These are phyloP conservation scores for Penicillium sp. DNA, from an alignment of 2,329 filamentous ascomycete genomes.

Conservation along the genomic window DNA sequence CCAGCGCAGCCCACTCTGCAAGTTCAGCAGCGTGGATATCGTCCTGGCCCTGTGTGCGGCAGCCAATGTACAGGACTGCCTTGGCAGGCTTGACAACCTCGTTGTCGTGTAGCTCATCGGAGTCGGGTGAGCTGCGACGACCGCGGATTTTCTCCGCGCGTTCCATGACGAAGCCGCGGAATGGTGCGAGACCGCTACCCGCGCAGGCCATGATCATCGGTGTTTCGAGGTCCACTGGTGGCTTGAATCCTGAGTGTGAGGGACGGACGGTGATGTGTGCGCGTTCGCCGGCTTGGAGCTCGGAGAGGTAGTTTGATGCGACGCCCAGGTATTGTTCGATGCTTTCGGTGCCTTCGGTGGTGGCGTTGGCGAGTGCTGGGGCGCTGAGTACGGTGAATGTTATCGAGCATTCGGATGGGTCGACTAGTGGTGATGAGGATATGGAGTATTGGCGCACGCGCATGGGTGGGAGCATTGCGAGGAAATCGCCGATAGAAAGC, in stretches of 20 bases:
- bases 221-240: constrained; percentile 34
- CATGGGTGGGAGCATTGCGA: constrained; percentile 74
- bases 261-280: constrained; percentile 38
- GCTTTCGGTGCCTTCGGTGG: constrained; percentile 44
- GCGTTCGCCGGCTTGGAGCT: constrained; percentile 35
- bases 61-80: constrained; percentile 40
- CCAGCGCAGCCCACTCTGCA: constrained; percentile 58
- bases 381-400: constrained; percentile 67
- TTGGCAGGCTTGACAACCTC: constrained; percentile 28
- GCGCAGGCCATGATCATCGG: constrained; percentile 44
- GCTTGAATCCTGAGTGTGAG: constrained; percentile 39
- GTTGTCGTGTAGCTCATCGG: constrained; percentile 11
- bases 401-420: constrained; percentile 59
- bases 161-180: constrained; percentile 64
- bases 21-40: constrained; percentile 39
- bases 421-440: constrained; percentile 68
- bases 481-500: constrained; percentile 65
- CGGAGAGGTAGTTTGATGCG: constrained; percentile 60
- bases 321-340: constrained; percentile 56
- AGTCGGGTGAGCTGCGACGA: constrained; percentile 21
- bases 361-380: constrained; percentile 46
- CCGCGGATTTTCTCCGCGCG: constrained; percentile 47
- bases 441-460: constrained; percentile 78
- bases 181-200: constrained; percentile 59
- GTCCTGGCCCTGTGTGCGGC: constrained; percentile 36